Conservation (phyloP, 2,329 filamentous ascomycete species). For the Pseudocercospora fijiensis region DNA sequence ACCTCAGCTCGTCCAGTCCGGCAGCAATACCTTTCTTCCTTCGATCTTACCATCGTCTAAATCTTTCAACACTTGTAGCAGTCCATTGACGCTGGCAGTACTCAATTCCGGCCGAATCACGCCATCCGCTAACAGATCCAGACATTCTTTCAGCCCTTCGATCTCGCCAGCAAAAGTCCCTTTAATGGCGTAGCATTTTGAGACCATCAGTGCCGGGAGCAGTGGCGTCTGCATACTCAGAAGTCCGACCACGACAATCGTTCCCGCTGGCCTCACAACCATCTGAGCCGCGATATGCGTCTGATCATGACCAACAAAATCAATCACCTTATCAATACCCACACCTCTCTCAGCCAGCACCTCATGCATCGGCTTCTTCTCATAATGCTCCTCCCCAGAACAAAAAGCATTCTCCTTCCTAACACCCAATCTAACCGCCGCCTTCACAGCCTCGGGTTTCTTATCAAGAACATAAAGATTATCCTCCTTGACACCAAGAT, state of each 20-base stretch:
- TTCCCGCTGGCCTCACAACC: constrained; percentile 22
- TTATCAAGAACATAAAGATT: constrained; percentile 43
- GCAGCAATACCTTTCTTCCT: constrained; percentile 32
- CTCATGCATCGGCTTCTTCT: constrained; percentile 18
- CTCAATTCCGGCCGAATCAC: constrained; percentile 41
- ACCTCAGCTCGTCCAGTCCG: constrained; percentile 23
- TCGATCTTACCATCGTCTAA: constrained; percentile 41
- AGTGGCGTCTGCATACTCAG: constrained; percentile 21
- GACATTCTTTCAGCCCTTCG: constrained; percentile 41
- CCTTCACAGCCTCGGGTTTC: constrained; percentile 36
- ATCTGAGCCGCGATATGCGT: constrained; percentile 27
- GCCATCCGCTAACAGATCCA: constrained; percentile 40
- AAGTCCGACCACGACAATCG: constrained; percentile 28
- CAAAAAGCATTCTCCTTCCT: constrained; percentile 33
- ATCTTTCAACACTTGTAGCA: constrained; percentile 39
- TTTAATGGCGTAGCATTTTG: constrained; percentile 27
- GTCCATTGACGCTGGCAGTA: constrained; percentile 36
- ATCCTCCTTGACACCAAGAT: constrained; percentile 46
- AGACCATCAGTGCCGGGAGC: constrained; percentile 18
- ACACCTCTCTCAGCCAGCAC: constrained; percentile 23
- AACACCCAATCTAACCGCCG: constrained; percentile 38
- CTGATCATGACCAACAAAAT: constrained; percentile 29
- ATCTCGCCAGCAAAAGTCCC: constrained; percentile 46
- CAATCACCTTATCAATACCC: constrained; percentile 27
- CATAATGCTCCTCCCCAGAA: not conserved